Base-by-base conservation (phyloP, 1,139 yeast genomes). In the Zygosaccharomyces sapae region DNA sequence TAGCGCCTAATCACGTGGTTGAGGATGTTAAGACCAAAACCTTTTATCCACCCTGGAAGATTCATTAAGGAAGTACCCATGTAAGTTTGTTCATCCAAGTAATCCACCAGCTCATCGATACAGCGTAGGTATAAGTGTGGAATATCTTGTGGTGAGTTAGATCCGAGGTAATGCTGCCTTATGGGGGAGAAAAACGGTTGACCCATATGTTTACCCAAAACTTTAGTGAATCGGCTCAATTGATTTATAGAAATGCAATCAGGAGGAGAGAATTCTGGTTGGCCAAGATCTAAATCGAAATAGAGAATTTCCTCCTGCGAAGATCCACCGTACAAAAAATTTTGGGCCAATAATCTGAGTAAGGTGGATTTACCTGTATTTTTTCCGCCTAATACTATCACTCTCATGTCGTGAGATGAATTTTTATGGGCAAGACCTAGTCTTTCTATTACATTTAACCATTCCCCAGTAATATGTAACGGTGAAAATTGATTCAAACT, bases 41-140 rank as follows among this genome's bases (percentile, higher is more conserved):
- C 97, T 65, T 86, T 86, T 22, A 89, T 77, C 97, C 97, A 90
- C 0, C 97, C 97, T 0, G 97, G 95, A 0, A 94, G 80, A 57
- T 90, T 90, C 3, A 90, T 74, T 1, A 92, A 65, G 8, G 89
- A 67, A 7, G 77, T 73, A 19, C 74, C 68, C 39, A 68, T 62
- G 38, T 68, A 59, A 8, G 56, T 48, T 37, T 55, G 53, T 18
- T 46, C 52, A 45, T 44, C 66, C 56, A 61, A 79, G 20, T 57
- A 54, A 1, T 59, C 52, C 13, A 77, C 65, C 19, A 90, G 64
- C 7, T 72, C 67, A 25, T 67, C 62, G 1, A 82, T 69, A 20
- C 77, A 69, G 0, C 63, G 49, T 4, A 80, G 52, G 61, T 86
- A 90, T 35, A 75, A 67, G 0, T 65, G 58, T 0, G 96, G 95